Evolutionary conservation across 2,329 filamentous ascomycete genomes (phyloP), one percentile per base, ranked within the genome.

Genomic region (Talaromyces sp.): DNA sequence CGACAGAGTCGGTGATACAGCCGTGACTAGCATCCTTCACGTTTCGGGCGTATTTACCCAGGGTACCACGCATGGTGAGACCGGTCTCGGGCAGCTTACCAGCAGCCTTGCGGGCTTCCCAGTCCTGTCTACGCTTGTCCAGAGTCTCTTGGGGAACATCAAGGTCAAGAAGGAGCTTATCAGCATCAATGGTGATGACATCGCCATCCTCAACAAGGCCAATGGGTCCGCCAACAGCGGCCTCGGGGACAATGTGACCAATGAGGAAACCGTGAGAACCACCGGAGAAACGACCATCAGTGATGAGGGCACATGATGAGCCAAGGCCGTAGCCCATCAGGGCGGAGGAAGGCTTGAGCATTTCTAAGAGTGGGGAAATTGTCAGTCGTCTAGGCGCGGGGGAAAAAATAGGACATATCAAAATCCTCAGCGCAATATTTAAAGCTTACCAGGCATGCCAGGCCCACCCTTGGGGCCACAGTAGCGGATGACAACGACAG

Each of bases 251-350:
- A 57, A 96, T 88, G 74, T 94, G 90, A 1, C 90, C 90, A 65
- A 94, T 93, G 62, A 94, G 78, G 82, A 94, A 94, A 35, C 90
- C 90, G 81, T 94, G 90, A 56, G 84, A 88, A 47, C 89, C 91
- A 52, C 91, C 91, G 8, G 71, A 74, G 68, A 75, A 75, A 44
- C 73, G 70, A 20, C 87, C 87, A 64, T 90, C 87, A 1, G 87
- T 90, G 71, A 90, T 86, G 33, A 90, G 77, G 3, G 87, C 87
- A 19, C 87, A 83, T 57, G 89, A 86, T 52, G 86, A 77, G 41
- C 86, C 86, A 10, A 89, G 80, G 14, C 86, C 86, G 17, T 85
- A 85, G 16, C 87, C 87, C 86, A 90, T 90, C 68, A 90, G 87
- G 27, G 86, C 86, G 11, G 85, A 85, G 44, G 80, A 84, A 44